Base-by-base conservation (phyloP, 352 stramenopile genomes). In the Peronospora destructor region DNA sequence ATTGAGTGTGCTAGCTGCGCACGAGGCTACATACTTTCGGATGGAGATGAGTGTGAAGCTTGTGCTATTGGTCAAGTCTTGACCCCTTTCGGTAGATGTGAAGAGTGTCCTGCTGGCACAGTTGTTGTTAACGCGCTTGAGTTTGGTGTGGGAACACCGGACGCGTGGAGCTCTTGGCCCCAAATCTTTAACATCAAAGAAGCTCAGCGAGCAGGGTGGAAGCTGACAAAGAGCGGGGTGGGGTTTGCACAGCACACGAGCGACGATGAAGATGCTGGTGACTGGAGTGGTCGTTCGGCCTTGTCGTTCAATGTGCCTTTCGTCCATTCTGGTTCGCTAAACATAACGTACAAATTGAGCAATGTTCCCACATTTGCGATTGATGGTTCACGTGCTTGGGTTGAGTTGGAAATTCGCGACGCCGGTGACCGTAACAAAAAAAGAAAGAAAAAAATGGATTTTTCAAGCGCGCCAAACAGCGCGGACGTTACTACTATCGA, bases 301-400 rank as follows among this genome's bases (percentile, higher is more conserved):
- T 21, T 89, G 9, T 36, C 59, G 6, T 89, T 89, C 49, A 78
- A 81, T 28, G 61, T 76, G 0, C 75, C 60, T 4, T 87, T 73
- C 30, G 46, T 61, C 26, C 66, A 81, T 51, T 83, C 63, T 2
- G 77, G 73, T 2, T 73, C 44, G 25, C 32, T 90, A 7, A 77
- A 86, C 49, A 25, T 90, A 19, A 90, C 75, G 26, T 90, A 90
- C 44, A 47, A 69, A 26, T 51, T 90, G 10, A 65, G 68, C 14
- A 68, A 78, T 21, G 64, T 90, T 2, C 78, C 78, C 1, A 87
- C 78, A 0, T 86, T 86, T 47, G 76, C 61, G 39, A 62, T 55
- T 3, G 66, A 80, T n/a, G 73, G 71, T 2, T 61, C 59, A 6
- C 75, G 75, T 26, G 77, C 75, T n/a, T 89, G 77, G 77, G 55